phyloP scores from a whole-genome alignment of 345 rosid genomes.

The Eucalyptus viminalis region DNA sequence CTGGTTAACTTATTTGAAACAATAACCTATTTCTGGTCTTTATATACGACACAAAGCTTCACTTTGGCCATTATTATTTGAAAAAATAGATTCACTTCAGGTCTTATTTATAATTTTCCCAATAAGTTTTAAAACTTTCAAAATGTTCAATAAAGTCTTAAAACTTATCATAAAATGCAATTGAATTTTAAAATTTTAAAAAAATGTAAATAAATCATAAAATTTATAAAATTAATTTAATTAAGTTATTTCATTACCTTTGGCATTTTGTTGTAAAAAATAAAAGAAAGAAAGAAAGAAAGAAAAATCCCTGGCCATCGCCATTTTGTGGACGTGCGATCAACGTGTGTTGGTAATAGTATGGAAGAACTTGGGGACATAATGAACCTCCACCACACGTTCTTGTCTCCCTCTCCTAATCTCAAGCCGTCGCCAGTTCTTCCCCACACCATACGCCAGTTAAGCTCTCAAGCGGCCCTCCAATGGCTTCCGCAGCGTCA shows the following conservation, averaged over 20 bases:
- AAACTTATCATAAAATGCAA: rapidly evolving
- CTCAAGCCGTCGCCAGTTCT: neutral
- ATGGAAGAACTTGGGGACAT: neutral
- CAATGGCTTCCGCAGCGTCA: constrained; percentile 43
- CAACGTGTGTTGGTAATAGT: neutral
- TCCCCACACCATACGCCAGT: neutral
- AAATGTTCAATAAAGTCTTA: rapidly evolving
- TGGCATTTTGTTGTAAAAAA: neutral
- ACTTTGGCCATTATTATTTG: too few relatives aligned
- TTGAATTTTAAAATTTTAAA: too few relatives aligned
- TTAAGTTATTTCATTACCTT: too few relatives aligned
- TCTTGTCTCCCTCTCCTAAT: neutral
- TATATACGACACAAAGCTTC: too few relatives aligned
- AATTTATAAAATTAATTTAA: rapidly evolving
- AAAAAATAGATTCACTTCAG: too few relatives aligned
- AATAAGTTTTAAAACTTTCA: too few relatives aligned
- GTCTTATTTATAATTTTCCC: too few relatives aligned
- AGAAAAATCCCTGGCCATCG: neutral
- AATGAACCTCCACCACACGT: neutral
- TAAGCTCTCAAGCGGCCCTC: neutral
- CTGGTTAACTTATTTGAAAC: too few relatives aligned
- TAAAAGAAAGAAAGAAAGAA: rapidly evolving
- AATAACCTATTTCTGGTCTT: too few relatives aligned
- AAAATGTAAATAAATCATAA: rapidly evolving
- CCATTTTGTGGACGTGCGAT: neutral